Conservation (phyloP, 1,284 basidiomycete genomes). For the Sphaerobolus stellatus region DNA sequence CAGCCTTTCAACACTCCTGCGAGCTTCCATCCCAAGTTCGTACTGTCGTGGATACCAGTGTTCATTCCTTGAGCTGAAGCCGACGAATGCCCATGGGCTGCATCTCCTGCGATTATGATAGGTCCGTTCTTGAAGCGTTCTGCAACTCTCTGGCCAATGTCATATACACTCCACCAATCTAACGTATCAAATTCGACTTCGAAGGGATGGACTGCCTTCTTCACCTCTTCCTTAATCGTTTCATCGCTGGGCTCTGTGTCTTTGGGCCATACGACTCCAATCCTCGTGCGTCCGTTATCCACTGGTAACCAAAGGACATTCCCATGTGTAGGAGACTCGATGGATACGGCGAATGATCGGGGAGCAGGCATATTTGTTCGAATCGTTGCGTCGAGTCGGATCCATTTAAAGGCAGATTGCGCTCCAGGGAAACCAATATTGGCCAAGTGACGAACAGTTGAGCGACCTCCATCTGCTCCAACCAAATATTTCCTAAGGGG, state of each 20-base stretch:
- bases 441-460: constrained; percentile 6
- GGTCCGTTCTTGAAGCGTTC: constrained; percentile 22
- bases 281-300: constrained; percentile 7
- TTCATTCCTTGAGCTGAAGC: constrained; percentile 34
- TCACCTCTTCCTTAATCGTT: constrained; percentile 25
- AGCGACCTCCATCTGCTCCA: constrained; percentile 11
- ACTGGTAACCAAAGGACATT: constrained; percentile 12
- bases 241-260: too few relatives aligned
- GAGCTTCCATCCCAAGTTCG: constrained; percentile 15
- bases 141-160: constrained; percentile 31
- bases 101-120: constrained; percentile 33
- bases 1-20: constrained; percentile 10
- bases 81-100: constrained; percentile 31
- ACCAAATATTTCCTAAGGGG: constrained; percentile 9
- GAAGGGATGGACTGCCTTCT: constrained; percentile 31
- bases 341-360: constrained; percentile 4
- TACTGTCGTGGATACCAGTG: constrained; percentile 27
- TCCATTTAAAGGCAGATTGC: constrained; percentile 4
- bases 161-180: constrained; percentile 35
- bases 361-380: constrained; percentile 9
- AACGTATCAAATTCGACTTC: constrained; percentile 26
- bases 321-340: constrained; percentile 12
- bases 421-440: constrained; percentile 9
- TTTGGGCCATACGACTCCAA: too few relatives aligned
- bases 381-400: constrained; percentile 12